Evolutionary conservation across 1,139 yeast species (phyloP), one percentile per base, ranked within the genome.

Genomic region (Ogataea hybrid): DNA sequence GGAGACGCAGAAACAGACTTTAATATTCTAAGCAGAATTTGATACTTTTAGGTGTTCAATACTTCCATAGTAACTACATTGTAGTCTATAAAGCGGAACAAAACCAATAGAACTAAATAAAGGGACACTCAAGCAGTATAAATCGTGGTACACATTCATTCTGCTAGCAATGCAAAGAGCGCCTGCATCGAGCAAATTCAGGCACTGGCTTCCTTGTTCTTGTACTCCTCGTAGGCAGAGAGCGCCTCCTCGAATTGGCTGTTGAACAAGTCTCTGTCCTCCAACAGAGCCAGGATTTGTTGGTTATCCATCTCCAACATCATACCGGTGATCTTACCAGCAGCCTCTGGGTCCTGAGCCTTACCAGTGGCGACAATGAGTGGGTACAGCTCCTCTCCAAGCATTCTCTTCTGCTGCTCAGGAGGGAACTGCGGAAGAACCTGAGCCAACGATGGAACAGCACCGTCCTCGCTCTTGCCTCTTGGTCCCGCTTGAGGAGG

Each of bases 311-410:
- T 83, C 67, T 90, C 97, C 66, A 92, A 81, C 77, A 92, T 82
- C 98, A 92, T 92, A 75, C 97, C 98, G 57, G 99, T 92, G 67
- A 92, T 89, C 78, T 90, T 92, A 73, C 97, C 96, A 57, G 97
- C 97, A 64, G 96, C 90, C 70, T 88, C 96, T 51, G 87, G 87
- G 64, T 87, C 95, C 60, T 76, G 77, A 52, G 72, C 70, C 68
- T 85, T 83, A 64, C 95, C 95, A 64, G 92, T 86, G 58, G 90
- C 81, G 56, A 84, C 83, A 63, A 94, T 85, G 81, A 84, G 88
- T 65, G 95, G 94, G 79, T 90, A 94, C 65, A 94, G 79, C 67
- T 89, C 96, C 78, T 92, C 97, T 70, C 99, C 98, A 67, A 94
- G 79, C 65, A 89, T 79, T 77, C 94, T 88, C 83, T 87, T 88